These are phyloP conservation scores for Hypocrella siamensis DNA, from an alignment of 2,329 filamentous ascomycete genomes.

Conservation along the genomic window DNA sequence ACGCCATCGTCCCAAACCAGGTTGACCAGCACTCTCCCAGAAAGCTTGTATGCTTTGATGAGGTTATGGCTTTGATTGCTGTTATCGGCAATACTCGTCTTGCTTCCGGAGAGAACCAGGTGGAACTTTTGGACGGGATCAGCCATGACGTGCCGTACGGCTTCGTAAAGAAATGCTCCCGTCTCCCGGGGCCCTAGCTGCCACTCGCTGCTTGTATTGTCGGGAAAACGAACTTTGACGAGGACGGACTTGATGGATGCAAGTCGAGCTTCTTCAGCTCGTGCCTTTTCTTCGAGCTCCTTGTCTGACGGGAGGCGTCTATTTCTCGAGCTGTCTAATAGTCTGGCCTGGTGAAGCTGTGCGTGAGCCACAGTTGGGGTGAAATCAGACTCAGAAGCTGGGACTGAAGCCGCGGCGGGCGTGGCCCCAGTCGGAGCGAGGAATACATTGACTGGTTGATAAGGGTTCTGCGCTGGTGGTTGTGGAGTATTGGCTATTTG, in stretches of 20 bases:
- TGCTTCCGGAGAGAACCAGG: slow-evolving; percentile 47
- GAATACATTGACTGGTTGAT: slow-evolving; percentile 53
- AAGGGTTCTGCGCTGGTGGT: slow-evolving; percentile 14
- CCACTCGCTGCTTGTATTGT: slow-evolving; percentile 64
- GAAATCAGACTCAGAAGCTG: slow-evolving; percentile 60
- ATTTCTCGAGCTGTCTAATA: slow-evolving; percentile 50
- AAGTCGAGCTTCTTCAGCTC: slow-evolving; percentile 48
- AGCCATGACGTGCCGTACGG: slow-evolving; percentile 58
- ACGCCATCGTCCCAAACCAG: slow-evolving; percentile 58
- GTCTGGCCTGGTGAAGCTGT: slow-evolving; percentile 54
- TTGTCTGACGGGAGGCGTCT: slow-evolving; percentile 67
- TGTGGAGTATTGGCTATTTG: no score
- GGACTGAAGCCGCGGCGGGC: slow-evolving; percentile 55
- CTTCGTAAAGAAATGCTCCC: slow-evolving; percentile 55
- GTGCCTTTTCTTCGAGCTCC: slow-evolving; percentile 57
- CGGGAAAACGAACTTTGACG: slow-evolving; percentile 75
- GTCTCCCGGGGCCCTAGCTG: slow-evolving; percentile 54
- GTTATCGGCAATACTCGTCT: slow-evolving; percentile 30
- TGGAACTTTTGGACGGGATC: slow-evolving; percentile 51
- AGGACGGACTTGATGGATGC: slow-evolving; percentile 51
- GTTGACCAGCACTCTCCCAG: slow-evolving; percentile 56
- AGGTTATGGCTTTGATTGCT: slow-evolving; percentile 35
- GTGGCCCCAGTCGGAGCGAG: slow-evolving; percentile 59
- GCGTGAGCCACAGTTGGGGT: slow-evolving; percentile 61
- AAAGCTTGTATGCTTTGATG: slow-evolving; percentile 59